These are phyloP conservation scores for Daldinia eschscholtzii DNA, from an alignment of 2,329 filamentous ascomycete genomes.

Conservation along the genomic window DNA sequence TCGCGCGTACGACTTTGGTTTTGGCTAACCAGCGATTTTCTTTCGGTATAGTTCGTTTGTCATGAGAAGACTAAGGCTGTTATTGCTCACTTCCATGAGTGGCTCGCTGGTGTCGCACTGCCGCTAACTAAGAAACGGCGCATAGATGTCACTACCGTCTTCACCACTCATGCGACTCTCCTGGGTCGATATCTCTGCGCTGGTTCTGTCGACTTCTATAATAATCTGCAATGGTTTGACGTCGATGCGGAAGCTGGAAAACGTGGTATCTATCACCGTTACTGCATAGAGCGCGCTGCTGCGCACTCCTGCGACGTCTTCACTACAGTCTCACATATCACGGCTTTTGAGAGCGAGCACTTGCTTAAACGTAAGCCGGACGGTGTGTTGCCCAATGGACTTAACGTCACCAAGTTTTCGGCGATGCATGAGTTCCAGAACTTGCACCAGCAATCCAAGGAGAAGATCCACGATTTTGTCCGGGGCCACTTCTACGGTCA, in stretches of 20 bases:
- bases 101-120: conserved; percentile 93
- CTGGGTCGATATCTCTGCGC: conserved; percentile 96
- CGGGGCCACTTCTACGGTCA: conserved; percentile 98
- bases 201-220: conserved; percentile 98
- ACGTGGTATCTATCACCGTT: conserved; percentile 97
- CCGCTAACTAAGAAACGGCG: conserved; percentile 92
- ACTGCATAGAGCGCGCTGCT: conserved; percentile 96
- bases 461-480: conserved; percentile 98
- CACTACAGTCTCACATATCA: conserved; percentile 98
- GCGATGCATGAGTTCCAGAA: conserved; percentile 99
- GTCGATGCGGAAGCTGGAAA: conserved; percentile 97
- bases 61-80: conserved; percentile 93
- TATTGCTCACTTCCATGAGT: conserved; percentile 99
- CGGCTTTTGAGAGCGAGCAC: conserved; percentile 97
- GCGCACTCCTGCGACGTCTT: conserved; percentile 96
- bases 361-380: conserved; percentile 97
- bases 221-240: conserved; percentile 97
- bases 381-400: conserved; percentile 92
- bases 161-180: conserved; percentile 96
- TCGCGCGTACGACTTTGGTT: not conserved
- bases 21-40: conserved; percentile 31
- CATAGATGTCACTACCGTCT: conserved; percentile 97
- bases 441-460: conserved; percentile 93
- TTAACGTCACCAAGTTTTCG: conserved; percentile 98
- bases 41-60: conserved; percentile 79